phyloP scores from a whole-genome alignment of 202 grass and related monocot species.

The Carex arenaria region DNA sequence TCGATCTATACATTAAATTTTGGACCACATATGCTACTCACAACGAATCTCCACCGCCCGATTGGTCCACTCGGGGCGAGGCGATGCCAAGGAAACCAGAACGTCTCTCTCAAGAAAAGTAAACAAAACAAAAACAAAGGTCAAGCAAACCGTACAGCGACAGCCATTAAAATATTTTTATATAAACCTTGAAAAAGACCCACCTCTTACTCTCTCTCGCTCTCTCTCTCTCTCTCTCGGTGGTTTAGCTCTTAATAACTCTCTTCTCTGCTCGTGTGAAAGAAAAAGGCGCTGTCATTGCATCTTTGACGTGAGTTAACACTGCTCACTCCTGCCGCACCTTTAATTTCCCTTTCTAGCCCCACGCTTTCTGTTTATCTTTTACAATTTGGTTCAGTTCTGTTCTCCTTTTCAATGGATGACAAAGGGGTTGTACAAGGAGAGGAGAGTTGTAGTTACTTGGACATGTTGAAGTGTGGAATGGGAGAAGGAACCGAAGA shows the following conservation, averaged over 20 bases:
- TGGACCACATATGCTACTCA: background rate
- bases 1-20: background rate
- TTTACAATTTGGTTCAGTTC: background rate
- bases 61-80: background rate
- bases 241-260: background rate
- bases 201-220: background rate
- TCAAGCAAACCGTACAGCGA: conserved; percentile 20
- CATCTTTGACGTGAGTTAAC: conserved; percentile 16
- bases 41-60: background rate
- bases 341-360: background rate
- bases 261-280: conserved; percentile 10
- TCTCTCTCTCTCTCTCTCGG: conserved; percentile 1
- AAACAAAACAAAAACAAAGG: conserved; percentile 32
- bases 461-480: conserved; percentile 31
- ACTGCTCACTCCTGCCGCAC: background rate
- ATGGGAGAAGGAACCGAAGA: conserved; percentile 9
- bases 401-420: conserved; percentile 9
- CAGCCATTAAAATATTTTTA: conserved; percentile 11
- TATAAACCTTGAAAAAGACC: conserved; percentile 18
- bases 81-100: background rate
- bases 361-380: background rate
- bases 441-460: conserved; percentile 19
- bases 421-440: background rate
- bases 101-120: conserved; percentile 3
- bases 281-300: conserved; percentile 6